Conservation (phyloP, 768 basidiomycete genomes). For the Fibroporia radiculosa region DNA sequence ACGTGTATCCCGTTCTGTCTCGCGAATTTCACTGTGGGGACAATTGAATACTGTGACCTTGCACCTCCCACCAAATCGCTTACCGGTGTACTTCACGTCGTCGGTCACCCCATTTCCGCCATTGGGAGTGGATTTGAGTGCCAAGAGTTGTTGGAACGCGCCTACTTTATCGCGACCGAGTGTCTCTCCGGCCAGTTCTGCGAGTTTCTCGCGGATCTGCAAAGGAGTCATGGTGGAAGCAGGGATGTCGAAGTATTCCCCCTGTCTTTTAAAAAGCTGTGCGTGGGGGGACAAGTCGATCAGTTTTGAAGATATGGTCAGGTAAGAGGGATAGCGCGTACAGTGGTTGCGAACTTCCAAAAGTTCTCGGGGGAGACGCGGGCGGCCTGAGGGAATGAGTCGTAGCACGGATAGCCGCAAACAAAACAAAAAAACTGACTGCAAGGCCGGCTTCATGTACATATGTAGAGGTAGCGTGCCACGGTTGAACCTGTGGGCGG, state of each 20-base stretch:
- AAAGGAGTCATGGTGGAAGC: slow-evolving; percentile 55
- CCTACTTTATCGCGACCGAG: slow-evolving; percentile 42
- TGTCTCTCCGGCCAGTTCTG: slow-evolving; percentile 45
- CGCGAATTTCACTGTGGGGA: slow-evolving; percentile 74
- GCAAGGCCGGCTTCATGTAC: slow-evolving; percentile 81
- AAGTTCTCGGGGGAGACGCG: slow-evolving; percentile 68
- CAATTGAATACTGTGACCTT: background rate
- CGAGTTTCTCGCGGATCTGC: slow-evolving; percentile 70
- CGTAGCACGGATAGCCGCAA: background rate
- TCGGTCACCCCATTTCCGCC: slow-evolving; percentile 79
- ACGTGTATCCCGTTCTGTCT: slow-evolving; percentile 92
- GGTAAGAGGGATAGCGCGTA: slow-evolving; percentile 21
- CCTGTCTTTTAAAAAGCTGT: slow-evolving; percentile 75
- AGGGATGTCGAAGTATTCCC: slow-evolving; percentile 75
- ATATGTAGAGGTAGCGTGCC: slow-evolving; percentile 71
- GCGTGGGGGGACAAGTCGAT: background rate
- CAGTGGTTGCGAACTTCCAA: slow-evolving; percentile 68
- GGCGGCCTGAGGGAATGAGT: slow-evolving; percentile 41
- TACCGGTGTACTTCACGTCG: slow-evolving; percentile 85
- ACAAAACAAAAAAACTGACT: slow-evolving; percentile 30
- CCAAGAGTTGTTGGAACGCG: slow-evolving; percentile 54
- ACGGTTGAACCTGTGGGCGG: slow-evolving; percentile 67
- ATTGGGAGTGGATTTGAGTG: slow-evolving; percentile 57
- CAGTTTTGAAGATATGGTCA: background rate
- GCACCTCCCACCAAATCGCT: slow-evolving; percentile 18